These are phyloP conservation scores for Fusarium sp. DNA, from an alignment of 2,329 filamentous ascomycete genomes.

Conservation along the genomic window DNA sequence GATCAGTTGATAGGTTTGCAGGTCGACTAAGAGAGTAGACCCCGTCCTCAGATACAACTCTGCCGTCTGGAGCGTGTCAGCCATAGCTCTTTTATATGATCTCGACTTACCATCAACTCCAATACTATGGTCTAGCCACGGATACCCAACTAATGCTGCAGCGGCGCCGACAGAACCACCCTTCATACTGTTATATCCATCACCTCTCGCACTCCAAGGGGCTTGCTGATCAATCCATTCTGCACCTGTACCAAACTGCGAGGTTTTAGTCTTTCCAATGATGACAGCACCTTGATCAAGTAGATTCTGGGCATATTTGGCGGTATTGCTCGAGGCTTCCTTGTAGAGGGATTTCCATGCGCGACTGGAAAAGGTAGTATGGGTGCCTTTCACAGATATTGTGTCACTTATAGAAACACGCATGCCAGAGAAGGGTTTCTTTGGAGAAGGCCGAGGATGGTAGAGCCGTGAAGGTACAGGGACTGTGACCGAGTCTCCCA, in stretches of 20 bases:
- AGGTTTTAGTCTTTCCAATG: constrained; percentile 66
- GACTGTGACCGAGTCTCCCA: constrained; percentile 50
- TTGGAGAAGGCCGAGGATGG: constrained; percentile 43
- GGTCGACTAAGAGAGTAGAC: constrained; percentile 51
- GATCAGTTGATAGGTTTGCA: constrained; percentile 25
- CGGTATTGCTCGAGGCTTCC: constrained; percentile 58
- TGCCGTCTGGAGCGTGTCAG: constrained; percentile 46
- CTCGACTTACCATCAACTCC: constrained; percentile 54
- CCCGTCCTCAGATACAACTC: constrained; percentile 45
- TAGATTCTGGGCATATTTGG: constrained; percentile 65
- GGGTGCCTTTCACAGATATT: constrained; percentile 61
- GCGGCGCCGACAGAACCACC: constrained; percentile 58
- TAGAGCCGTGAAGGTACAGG: constrained; percentile 58
- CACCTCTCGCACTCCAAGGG: constrained; percentile 62
- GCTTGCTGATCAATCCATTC: constrained; percentile 60
- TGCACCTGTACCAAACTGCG: constrained; percentile 59
- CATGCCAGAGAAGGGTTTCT: constrained; percentile 55
- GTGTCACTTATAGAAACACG: constrained; percentile 56
- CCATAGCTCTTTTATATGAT: background rate
- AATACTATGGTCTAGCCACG: constrained; percentile 58
- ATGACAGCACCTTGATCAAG: constrained; percentile 71
- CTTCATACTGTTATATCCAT: constrained; percentile 58
- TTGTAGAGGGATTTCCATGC: constrained; percentile 69
- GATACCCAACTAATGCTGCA: constrained; percentile 56
- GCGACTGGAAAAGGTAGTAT: constrained; percentile 69